Conservation (phyloP, 2,329 filamentous ascomycete species). For the Colletotrichum lini region DNA sequence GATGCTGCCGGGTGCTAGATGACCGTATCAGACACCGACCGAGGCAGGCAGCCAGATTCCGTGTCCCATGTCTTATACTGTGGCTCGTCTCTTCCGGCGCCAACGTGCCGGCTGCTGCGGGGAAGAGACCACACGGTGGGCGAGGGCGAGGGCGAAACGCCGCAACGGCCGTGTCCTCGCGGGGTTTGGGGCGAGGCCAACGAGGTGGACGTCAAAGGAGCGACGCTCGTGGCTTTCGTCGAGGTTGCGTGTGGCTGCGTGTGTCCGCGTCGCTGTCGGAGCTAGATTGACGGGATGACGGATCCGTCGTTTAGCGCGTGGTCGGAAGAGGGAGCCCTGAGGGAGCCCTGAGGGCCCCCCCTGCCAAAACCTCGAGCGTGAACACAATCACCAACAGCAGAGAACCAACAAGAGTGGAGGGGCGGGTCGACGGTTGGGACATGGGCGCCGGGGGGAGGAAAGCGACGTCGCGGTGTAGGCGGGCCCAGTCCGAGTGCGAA, state of each 20-base stretch:
- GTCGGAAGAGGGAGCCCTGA: background rate
- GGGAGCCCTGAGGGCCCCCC: background rate
- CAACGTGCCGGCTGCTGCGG: background rate
- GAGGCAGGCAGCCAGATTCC: background rate
- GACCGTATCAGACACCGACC: slow-evolving; percentile 9
- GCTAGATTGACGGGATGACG: slow-evolving; percentile 36
- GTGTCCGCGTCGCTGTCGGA: slow-evolving; percentile 7
- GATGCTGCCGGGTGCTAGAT: slow-evolving; percentile 9
- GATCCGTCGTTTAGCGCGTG: slow-evolving; percentile 23
- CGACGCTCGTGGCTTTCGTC: slow-evolving; percentile 1
- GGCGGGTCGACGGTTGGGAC: slow-evolving; percentile 27
- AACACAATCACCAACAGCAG: slow-evolving; percentile 18
- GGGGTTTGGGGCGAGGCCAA: slow-evolving; percentile 1
- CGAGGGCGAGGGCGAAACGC: no score
- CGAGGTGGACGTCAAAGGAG: slow-evolving; percentile 3
- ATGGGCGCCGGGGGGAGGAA: slow-evolving; percentile 9
- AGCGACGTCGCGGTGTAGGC: background rate
- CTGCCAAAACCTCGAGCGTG: background rate
- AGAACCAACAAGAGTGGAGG: slow-evolving; percentile 33
- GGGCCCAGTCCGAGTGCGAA: background rate
- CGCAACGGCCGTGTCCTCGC: slow-evolving; percentile 21
- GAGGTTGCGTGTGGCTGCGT: no score
- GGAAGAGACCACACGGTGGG: background rate
- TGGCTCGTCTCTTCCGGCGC: background rate
- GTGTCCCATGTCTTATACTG: background rate